These are phyloP conservation scores for Clavariopsis aquatica DNA, from an alignment of 495 filamentous ascomycete species.

Conservation along the genomic window DNA sequence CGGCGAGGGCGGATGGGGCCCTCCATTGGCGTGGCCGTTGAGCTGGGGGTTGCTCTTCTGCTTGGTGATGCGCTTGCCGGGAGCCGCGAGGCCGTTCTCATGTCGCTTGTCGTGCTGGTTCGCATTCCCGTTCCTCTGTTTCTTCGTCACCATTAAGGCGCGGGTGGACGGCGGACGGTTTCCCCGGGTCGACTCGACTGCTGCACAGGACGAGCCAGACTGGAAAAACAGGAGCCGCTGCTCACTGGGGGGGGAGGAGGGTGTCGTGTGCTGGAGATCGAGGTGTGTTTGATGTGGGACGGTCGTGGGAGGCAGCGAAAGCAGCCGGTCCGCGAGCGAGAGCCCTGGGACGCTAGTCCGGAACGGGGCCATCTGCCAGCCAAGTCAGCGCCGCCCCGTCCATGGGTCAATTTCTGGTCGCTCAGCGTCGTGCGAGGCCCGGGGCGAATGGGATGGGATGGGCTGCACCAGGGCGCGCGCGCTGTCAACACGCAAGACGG, in stretches of 20 bases:
- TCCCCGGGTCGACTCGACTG: conserved; percentile 36
- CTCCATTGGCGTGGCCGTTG: conserved; percentile 58
- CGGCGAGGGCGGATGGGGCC: conserved; percentile 50
- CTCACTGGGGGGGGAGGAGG: conserved; percentile 31
- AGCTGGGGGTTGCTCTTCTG: conserved; percentile 65
- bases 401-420: neutral
- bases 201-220: conserved; percentile 45
- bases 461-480: no score
- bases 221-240: conserved; percentile 42
- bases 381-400: neutral
- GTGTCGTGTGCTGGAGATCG: conserved; percentile 17
- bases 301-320: neutral
- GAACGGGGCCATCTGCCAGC: neutral
- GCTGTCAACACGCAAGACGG: no score
- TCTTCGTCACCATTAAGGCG: conserved; percentile 64
- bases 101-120: conserved; percentile 76
- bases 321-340: conserved; percentile 5
- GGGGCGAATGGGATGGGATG: no score
- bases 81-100: conserved; percentile 83
- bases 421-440: neutral
- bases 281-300: conserved; percentile 16
- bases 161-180: conserved; percentile 16
- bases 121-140: conserved; percentile 53
- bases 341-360: neutral
- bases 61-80: conserved; percentile 76